Base-by-base conservation (phyloP, 1,284 basidiomycete genomes). In the Athelia sp. region DNA sequence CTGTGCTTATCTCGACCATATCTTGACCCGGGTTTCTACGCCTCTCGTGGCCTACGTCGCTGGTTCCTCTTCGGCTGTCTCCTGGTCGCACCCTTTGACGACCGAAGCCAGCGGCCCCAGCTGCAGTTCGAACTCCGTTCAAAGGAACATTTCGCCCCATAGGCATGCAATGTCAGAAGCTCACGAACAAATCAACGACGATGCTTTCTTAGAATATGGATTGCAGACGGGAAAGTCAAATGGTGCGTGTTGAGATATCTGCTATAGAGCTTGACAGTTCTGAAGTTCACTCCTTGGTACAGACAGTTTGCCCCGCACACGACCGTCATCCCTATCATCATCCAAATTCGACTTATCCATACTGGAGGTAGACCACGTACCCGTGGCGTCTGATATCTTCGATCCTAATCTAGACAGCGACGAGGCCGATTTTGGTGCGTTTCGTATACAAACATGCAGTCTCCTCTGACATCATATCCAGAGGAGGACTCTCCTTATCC, bases 401-500 rank as follows among this genome's bases (percentile, higher is more conserved):
- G 43, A 44, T 26, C 43, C 43, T 10, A 44, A 44, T 44, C 15
- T 44, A 15, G 43, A 44, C 43, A 44, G 43, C 24, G 19, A 44
- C 19, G 43, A n/a, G 21, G 43, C 15, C 19, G 23, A 15, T 44
- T n/a, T 23, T 26, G 43, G 43, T 44, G 22, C 23, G 24, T 23
- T 10, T 6, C 17, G 14, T 23, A 6, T 44, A 10, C 24, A 23
- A 44, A 44, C 10, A 21, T 18, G 23, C 23, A 22, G 23, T 26
- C 18, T 23, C 43, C 22, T 44, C 15, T 21, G 36, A 40, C 36
- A 9, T n/a, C 36, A 40, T 22, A 40, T 40, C 10, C 49, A 46
- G 58, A 63, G 36, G 61, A 62, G 42, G 60, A 74, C 56, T 81
- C 78, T 11, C 79, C 79, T 0, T 82, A 81, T 56, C 76, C 78